phyloP scores from a whole-genome alignment of 805 yeast species.

The Candida schatavii region DNA sequence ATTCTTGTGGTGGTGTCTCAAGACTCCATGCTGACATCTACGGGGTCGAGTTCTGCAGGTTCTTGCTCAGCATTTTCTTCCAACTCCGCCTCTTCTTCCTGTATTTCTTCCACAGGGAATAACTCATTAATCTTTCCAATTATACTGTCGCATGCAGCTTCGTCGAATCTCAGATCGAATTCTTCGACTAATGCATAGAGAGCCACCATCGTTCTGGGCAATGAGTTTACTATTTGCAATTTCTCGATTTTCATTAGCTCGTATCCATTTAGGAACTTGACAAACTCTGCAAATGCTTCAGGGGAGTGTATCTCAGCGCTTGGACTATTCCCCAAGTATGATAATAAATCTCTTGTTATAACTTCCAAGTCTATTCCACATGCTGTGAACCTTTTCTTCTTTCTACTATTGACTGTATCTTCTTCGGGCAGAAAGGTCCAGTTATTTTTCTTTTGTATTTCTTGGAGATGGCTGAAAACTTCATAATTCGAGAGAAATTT shows the following conservation, averaged over 20 bases:
- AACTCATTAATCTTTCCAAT: conserved; percentile 52
- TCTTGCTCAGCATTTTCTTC: conserved; percentile 18
- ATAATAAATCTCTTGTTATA: conserved; percentile 45
- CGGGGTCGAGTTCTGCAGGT: neutral
- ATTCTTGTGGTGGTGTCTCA: too few species aligned
- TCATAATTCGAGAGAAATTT: conserved; percentile 64
- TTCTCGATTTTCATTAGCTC: conserved; percentile 78
- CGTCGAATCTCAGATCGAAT: conserved; percentile 82
- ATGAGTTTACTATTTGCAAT: conserved; percentile 74
- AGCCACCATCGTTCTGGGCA: conserved; percentile 78
- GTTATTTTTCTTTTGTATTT: conserved; percentile 43
- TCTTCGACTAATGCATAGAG: conserved; percentile 84
- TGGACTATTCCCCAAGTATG: conserved; percentile 35
- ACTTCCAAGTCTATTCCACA: conserved; percentile 49
- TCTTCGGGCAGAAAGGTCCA: conserved; percentile 43
- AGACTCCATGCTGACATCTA: neutral
- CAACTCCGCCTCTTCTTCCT: conserved; percentile 16
- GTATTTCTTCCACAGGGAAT: conserved; percentile 45
- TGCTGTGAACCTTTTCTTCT: conserved; percentile 30
- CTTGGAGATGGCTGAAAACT: conserved; percentile 53
- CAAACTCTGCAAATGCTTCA: conserved; percentile 32
- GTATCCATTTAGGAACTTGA: conserved; percentile 46
- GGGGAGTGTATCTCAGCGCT: conserved; percentile 18
- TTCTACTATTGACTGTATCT: conserved; percentile 16
- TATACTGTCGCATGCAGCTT: conserved; percentile 59